Evolutionary conservation across 2,329 filamentous ascomycete species (phyloP), one percentile per base, ranked within the genome.

Genomic region (Fusarium ambrosium): DNA sequence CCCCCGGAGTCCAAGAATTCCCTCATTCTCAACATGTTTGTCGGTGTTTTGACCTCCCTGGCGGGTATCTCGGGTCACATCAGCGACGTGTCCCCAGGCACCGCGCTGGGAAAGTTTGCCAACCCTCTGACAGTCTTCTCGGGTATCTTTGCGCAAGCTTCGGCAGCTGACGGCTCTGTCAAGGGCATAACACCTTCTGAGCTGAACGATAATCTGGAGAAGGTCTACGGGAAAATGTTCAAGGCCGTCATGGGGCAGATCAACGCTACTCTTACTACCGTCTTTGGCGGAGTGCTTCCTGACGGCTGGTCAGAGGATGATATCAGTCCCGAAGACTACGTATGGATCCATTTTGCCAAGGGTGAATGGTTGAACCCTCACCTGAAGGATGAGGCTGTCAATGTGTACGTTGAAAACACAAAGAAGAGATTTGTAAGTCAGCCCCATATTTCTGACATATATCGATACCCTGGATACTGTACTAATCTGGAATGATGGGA

Each of bases 1-100:
- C 67, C 64, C 2, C 68, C 63, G 4, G 48, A 36, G 13, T 64
- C 70, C 13, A 64, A 70, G 18, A 61, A 65, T 22, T n/a, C 16
- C 4, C 27, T 66, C 27, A 62, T 72, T 4, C 68, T 72, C 27
- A 72, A 72, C 53, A 71, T 72, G 70, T 58, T 72, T 18, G 62
- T 72, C 14, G 68, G 69, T 11, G 43, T 72, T n/a, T 55, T 72
- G 14, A 72, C 68, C n/a, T 67, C 68, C 2, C 34, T 58, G 48
- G 36, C 16, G 5, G 69, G 61, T 22, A 60, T 69, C 32, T 45
- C 66, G 14, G 66, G 66, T 11, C 20, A 36, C 14, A 27, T 58
- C 20, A 36, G 16, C 14, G 32, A 58, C 3, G 14, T 34, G 10
- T 22, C 55, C 29, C 55, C 55, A 1, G 55, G 55, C 20, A 58